Evolutionary conservation across 305 asterid species (phyloP), one percentile per base, ranked within the genome.

Genomic region (Solanum hybrid): DNA sequence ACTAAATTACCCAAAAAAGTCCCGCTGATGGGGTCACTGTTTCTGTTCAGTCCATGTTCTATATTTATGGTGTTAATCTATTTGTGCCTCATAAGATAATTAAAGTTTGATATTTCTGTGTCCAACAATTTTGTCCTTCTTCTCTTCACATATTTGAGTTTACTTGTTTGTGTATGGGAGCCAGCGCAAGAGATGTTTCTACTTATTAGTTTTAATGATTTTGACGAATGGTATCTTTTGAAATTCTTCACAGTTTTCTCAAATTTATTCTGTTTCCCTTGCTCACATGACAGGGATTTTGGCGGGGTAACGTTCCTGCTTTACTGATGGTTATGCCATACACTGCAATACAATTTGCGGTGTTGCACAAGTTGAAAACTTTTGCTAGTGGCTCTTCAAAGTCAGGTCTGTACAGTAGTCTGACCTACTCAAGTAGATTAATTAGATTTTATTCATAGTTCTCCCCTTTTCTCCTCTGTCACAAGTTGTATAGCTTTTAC

Each of bases 291-390:
- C 92, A 97, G 99, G 98, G 98, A 10, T 97, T 96, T 92, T 97
- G 99, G 99, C 94, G 99, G 91, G 99, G 99, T 71, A 97, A 97
- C 75, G 98, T 97, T 42, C 99, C 99, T 16, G 99, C 99, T 88
- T 91, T 97, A 91, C 96, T 97, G 90, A 97, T 97, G 99, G 98
- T 95, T 90, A 95, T 96, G 99, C 98, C 98, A 24, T 97, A 97
- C 89, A 97, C 99, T 33, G 97, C 99, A 69, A 96, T 97, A 91
- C 99, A 96, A 77, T 97, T 97, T 92, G 90, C 96, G 22, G 98
- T 95, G 86, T 78, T 96, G 92, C 98, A 97, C 92, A 93, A 93
- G 93, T 91, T 97, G 90, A 97, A 97, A 94, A 92, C 98, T 35
- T 71, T 96, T 46, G 99, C 94, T 80, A 93, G 98, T 90, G 98